Evolutionary conservation across 2,329 filamentous ascomycete species (phyloP).

Genomic region (Alternaria gansuensis): DNA sequence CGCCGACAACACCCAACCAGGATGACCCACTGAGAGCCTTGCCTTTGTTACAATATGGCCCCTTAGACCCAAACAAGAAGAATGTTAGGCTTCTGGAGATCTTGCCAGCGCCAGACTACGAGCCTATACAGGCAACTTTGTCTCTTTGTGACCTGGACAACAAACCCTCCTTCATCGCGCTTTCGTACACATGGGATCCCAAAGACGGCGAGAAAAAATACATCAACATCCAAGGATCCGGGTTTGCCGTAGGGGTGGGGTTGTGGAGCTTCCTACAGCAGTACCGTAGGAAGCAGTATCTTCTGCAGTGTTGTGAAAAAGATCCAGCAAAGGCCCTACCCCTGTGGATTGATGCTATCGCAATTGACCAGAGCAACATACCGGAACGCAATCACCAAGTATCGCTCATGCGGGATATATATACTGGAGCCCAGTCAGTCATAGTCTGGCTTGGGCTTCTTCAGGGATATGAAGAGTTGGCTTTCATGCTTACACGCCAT

Average conservation of each 20-base stretch:
- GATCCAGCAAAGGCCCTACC: not conserved
- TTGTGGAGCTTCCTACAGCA: conserved; percentile 28
- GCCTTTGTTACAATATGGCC: conserved; percentile 14
- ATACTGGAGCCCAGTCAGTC: conserved; percentile 22
- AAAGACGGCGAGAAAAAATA: conserved; percentile 15
- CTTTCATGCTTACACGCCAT: conserved; percentile 21
- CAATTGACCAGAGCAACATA: conserved; percentile 25
- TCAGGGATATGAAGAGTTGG: conserved; percentile 18
- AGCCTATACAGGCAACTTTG: conserved; percentile 12
- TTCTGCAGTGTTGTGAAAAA: conserved; percentile 13
- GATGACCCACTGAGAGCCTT: not conserved
- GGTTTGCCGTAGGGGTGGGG: conserved; percentile 19
- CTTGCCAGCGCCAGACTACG: conserved; percentile 12
- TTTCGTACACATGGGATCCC: conserved; percentile 30
- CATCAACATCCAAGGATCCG: conserved; percentile 18
- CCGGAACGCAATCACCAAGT: conserved; percentile 26
- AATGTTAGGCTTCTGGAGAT: conserved; percentile 21
- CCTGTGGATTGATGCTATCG: conserved; percentile 29
- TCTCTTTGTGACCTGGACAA: conserved; percentile 21
- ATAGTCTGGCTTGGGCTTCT: conserved; percentile 26
- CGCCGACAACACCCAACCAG: not conserved
- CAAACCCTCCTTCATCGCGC: conserved; percentile 20
- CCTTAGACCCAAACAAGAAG: conserved; percentile 17
- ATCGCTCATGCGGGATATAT: conserved; percentile 24
- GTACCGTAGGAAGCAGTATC: conserved; percentile 19